Evolutionary conservation across 2,329 filamentous ascomycete species (phyloP).

Genomic region (Bipolaris bicolor): DNA sequence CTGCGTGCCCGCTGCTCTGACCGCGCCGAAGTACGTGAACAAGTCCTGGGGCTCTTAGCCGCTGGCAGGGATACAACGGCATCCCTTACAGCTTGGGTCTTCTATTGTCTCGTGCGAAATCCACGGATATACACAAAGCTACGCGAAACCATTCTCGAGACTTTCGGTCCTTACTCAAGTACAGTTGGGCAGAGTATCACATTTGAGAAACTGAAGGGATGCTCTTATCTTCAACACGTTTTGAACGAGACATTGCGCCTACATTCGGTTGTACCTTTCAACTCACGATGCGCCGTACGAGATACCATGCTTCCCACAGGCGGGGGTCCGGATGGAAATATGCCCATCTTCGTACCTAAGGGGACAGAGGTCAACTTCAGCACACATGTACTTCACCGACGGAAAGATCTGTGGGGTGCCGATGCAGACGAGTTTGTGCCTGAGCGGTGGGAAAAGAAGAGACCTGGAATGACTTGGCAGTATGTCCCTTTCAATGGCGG

Average conservation of each 20-base stretch:
- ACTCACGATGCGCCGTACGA: constrained; percentile 25
- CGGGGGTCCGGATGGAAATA: constrained; percentile 30
- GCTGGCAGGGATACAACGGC: constrained; percentile 60
- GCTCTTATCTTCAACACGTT: constrained; percentile 26
- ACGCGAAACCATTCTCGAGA: constrained; percentile 39
- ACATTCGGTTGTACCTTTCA: constrained; percentile 30
- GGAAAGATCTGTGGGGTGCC: constrained; percentile 26
- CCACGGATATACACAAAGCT: constrained; percentile 48
- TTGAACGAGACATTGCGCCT: constrained; percentile 36
- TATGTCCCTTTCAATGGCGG: constrained; percentile 37
- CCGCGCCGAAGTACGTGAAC: constrained; percentile 23
- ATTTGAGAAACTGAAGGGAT: constrained; percentile 17
- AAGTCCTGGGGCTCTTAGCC: constrained; percentile 59
- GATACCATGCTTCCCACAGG: constrained; percentile 39
- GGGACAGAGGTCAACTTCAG: constrained; percentile 20
- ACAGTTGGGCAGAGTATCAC: neutral
- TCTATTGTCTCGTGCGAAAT: constrained; percentile 33
- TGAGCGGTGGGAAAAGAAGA: constrained; percentile 28
- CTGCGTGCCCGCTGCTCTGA: constrained; percentile 7
- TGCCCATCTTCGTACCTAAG: constrained; percentile 32
- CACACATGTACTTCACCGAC: constrained; percentile 26
- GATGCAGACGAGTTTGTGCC: constrained; percentile 34
- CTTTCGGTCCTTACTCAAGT: constrained; percentile 44
- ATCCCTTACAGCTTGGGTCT: constrained; percentile 52
- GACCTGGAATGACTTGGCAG: constrained; percentile 19